Evolutionary conservation across 2,329 filamentous ascomycete species (phyloP), one percentile per base, ranked within the genome.

Genomic region (Trichoderma semiorbis): DNA sequence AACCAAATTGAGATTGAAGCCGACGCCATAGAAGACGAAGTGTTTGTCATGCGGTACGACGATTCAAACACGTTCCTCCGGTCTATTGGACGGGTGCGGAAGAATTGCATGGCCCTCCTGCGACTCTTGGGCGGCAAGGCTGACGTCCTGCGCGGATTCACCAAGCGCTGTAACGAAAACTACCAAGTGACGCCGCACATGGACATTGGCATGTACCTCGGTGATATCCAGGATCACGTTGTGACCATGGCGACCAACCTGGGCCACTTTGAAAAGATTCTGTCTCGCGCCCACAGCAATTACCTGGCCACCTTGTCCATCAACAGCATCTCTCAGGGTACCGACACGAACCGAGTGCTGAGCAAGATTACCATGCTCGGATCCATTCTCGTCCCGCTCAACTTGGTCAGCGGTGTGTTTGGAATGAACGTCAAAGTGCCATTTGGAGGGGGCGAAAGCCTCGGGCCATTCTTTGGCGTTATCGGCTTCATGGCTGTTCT

Each of bases 211-310:
- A 89, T 99, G 78, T 99, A 99, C 79, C 88, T 99, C 43, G 94
- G 94, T 78, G 96, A 99, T 83, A 98, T 99, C 75, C 96, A 99
- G 82, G 96, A 99, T 83, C 96, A 99, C 87, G 95, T 99, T 68
- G 94, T 99, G 72, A 99, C 96, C 60, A 98, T 98, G 95, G 97
- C 97, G 88, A 96, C 93, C 76, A 99, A 97, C 82, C 83, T 99
- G 77, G 90, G 90, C 1, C 96, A 99, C 80, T 98, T 97, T 76
- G 96, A 99, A 81, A 98, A 98, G 86, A 98, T 99, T 88, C 88
- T 99, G 64, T 95, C 92, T 32, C 92, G 96, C 26, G 93, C 93
- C 2, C 96, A 99, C 84, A 93, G 92, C 85, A 99, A 98, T 81
- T 98, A 99, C 79, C 88, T 99, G 47, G 95, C 96, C 1, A 96